Percentiles rank a stretch among this genome's conserved stretches.
Evolutionary conservation across 441 rosid species (phyloP).

Genomic region (Adansonia madagascariensis): DNA sequence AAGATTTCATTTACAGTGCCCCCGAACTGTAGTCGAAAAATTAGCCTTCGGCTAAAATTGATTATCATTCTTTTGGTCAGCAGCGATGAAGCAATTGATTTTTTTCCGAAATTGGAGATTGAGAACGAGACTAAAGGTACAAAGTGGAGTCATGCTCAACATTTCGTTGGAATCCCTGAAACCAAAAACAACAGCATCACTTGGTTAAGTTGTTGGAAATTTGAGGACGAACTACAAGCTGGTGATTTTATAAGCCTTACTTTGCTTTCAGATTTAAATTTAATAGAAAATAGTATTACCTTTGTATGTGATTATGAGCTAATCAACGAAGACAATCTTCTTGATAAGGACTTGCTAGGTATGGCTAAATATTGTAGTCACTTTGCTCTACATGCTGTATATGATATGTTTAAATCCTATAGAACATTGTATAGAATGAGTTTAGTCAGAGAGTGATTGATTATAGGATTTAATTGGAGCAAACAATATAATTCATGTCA

Average conservation of each 20-base stretch:
- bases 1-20: no score
- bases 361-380: neutral
- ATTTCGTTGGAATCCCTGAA: neutral
- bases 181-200: neutral
- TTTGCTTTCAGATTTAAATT: neutral
- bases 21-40: no score
- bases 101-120: neutral
- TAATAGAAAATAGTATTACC: neutral
- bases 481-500: no score
- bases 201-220: neutral
- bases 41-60: no score
- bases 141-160: neutral
- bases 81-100: no score
- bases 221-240: neutral
- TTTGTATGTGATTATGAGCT: neutral
- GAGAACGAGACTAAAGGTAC: neutral
- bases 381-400: neutral
- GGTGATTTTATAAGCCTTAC: neutral
- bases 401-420: neutral
- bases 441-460: neutral
- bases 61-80: no score
- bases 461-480: no score
- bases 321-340: neutral
- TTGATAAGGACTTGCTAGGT: neutral
- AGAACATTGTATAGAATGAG: neutral